Conservation (phyloP, 1,284 basidiomycete genomes). For the Exobasidium rhododendri region DNA sequence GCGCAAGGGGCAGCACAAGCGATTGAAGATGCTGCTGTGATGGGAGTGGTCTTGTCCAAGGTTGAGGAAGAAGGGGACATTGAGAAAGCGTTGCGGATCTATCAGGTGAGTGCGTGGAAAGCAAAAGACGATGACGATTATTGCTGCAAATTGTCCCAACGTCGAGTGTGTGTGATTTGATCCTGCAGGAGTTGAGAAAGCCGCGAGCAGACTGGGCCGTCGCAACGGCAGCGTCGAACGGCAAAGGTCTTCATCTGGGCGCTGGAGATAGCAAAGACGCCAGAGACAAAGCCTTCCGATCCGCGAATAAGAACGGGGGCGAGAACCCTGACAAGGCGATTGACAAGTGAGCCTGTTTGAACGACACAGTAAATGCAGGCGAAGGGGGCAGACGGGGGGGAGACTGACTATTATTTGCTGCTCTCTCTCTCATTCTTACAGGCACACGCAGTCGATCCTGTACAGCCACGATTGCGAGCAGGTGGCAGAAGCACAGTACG, state of each 20-base stretch:
- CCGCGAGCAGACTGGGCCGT: constrained; percentile 55
- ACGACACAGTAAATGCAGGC: not conserved
- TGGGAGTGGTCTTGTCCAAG: constrained; percentile 54
- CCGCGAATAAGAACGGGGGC: constrained; percentile 4
- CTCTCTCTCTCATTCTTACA: not conserved
- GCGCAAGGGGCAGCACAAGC: constrained; percentile 57
- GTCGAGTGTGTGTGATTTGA: too few relatives aligned
- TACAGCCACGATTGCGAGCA: not conserved
- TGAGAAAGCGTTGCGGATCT: constrained; percentile 46
- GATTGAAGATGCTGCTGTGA: constrained; percentile 54
- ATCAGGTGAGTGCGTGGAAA: constrained; percentile 45
- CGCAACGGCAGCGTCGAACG: constrained; percentile 52
- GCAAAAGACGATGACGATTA: too few relatives aligned
- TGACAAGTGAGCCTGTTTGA: constrained; percentile 11
- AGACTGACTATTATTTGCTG: not conserved
- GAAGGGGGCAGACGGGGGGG: too few relatives aligned
- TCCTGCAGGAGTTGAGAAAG: constrained; percentile 50
- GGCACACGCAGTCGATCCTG: not conserved
- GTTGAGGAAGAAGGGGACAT: constrained; percentile 52
- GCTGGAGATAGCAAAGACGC: constrained; percentile 38
- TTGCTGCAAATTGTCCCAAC: too few relatives aligned
- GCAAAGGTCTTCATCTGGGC: constrained; percentile 52
- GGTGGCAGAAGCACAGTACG: not conserved
- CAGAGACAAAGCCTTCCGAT: constrained; percentile 8
- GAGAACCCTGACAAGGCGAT: constrained; percentile 12